phyloP scores from a whole-genome alignment of 2,329 filamentous ascomycete genomes.

The Cladobotryum protrusum region DNA sequence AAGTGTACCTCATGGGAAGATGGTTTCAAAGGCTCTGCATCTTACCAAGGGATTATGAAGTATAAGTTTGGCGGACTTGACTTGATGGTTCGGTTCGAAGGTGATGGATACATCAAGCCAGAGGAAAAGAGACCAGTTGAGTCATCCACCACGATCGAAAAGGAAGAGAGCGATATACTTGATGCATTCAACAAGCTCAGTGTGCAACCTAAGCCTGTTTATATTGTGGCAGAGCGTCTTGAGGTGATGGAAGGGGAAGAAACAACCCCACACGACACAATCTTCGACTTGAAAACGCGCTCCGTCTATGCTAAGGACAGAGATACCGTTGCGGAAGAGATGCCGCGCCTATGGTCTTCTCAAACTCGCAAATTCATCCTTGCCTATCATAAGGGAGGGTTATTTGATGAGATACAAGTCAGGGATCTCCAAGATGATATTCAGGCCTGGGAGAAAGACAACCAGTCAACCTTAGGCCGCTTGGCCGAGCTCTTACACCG shows the following conservation, averaged over 20 bases:
- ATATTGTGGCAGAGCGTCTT: neutral
- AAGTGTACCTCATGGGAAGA: slow-evolving; percentile 58
- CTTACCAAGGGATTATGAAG: slow-evolving; percentile 55
- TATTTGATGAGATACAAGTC: slow-evolving; percentile 31
- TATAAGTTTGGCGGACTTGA: slow-evolving; percentile 46
- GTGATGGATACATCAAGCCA: slow-evolving; percentile 21
- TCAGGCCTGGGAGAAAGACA: slow-evolving; percentile 30
- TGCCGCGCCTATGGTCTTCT: slow-evolving; percentile 37
- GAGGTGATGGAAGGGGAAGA: slow-evolving; percentile 18
- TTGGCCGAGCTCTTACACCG: slow-evolving; percentile 21
- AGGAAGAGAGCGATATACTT: no score
- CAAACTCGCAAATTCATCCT: slow-evolving; percentile 35
- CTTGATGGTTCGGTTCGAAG: slow-evolving; percentile 23
- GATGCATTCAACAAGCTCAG: no score
- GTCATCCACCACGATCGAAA: no score
- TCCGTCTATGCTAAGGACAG: slow-evolving; percentile 19
- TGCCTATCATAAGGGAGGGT: slow-evolving; percentile 32
- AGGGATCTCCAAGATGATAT: slow-evolving; percentile 25
- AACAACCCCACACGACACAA: slow-evolving; percentile 22
- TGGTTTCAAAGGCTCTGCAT: slow-evolving; percentile 46
- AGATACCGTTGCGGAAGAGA: slow-evolving; percentile 28
- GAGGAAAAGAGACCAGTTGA: neutral
- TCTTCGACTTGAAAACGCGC: slow-evolving; percentile 43
- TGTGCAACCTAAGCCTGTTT: neutral
- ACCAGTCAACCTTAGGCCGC: slow-evolving; percentile 23